Conservation (phyloP, 2,329 filamentous ascomycete species). For the Verticillium nubilum region DNA sequence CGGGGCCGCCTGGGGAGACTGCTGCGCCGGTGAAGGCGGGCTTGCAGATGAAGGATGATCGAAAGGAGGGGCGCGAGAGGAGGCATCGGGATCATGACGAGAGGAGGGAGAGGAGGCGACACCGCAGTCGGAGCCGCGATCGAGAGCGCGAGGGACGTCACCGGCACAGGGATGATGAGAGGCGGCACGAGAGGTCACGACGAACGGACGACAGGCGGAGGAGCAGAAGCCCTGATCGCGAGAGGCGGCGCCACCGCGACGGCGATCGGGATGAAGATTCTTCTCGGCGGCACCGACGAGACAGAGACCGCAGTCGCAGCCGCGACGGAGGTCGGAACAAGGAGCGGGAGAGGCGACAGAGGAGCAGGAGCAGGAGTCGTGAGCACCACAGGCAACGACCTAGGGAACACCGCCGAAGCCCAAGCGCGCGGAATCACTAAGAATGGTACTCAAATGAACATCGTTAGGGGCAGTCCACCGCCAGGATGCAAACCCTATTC, state of each 20-base stretch:
- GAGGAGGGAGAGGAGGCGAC: conserved; percentile 23
- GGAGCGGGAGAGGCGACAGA: conserved; percentile 5
- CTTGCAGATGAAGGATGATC: conserved; percentile 13
- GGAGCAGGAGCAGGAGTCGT: conserved; percentile 6
- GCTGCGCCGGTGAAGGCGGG: conserved; percentile 17
- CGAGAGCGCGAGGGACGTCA: conserved; percentile 19
- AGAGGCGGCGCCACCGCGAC: conserved; percentile 3
- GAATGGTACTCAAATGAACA: neutral
- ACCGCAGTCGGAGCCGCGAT: conserved; percentile 28
- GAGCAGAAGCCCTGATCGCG: conserved; percentile 6
- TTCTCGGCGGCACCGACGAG: conserved; percentile 4
- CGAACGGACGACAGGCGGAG: conserved; percentile 14
- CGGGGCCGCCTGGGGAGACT: conserved; percentile 15
- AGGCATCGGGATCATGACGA: conserved; percentile 24
- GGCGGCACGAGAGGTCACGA: conserved; percentile 14
- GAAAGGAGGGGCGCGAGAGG: conserved; percentile 18
- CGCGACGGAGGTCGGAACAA: neutral
- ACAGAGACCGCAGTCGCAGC: neutral
- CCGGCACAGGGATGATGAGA: conserved; percentile 16
- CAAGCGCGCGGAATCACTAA: conserved; percentile 6
- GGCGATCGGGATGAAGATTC: neutral
- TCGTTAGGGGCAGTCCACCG: neutral
- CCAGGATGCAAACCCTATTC: neutral
- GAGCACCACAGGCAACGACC: conserved; percentile 3
- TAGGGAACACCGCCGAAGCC: conserved; percentile 5